Percentiles rank a stretch among this genome's conserved stretches.
Conservation (phyloP, 352 stramenopile species). For the Globisporangium yorkense region DNA sequence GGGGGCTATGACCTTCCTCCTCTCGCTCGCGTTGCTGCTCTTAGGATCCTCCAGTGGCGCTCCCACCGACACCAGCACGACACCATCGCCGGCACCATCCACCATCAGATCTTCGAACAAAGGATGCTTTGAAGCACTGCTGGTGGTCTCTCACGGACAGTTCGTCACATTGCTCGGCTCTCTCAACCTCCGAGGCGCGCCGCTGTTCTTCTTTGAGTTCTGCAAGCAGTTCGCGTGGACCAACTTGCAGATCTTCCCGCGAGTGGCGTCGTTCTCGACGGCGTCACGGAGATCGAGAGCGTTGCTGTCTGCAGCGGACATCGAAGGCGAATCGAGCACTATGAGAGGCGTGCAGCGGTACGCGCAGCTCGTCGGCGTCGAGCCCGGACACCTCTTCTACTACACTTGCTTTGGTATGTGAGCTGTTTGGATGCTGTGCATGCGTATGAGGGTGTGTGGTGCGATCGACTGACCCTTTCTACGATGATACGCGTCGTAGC, state of each 20-base stretch:
- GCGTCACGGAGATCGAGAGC: not conserved
- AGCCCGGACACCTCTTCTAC: conserved; percentile 39
- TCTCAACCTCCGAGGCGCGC: conserved; percentile 32
- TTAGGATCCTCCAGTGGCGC: conserved; percentile 7
- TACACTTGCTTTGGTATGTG: conserved; percentile 31
- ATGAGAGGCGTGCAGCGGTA: conserved; percentile 32
- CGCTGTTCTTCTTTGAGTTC: conserved; percentile 42
- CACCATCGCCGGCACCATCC: conserved; percentile 6
- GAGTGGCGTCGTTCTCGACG: not conserved
- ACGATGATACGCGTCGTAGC: conserved; percentile 1
- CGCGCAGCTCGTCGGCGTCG: conserved; percentile 26
- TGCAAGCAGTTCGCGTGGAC: conserved; percentile 44
- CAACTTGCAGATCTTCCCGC: conserved; percentile 36
- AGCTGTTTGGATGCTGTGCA: not conserved
- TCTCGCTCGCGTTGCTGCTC: conserved; percentile 12
- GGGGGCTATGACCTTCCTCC: conserved; percentile 16
- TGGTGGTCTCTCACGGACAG: conserved; percentile 37
- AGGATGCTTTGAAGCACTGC: conserved; percentile 31
- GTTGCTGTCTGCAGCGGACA: not conserved
- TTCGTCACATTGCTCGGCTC: conserved; percentile 43
- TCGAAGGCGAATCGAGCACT: not conserved
- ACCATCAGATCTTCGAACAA: conserved; percentile 4
- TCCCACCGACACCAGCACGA: conserved; percentile 5
- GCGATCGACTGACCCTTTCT: not conserved
- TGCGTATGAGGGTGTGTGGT: too few species aligned